Evolutionary conservation across 768 basidiomycete species (phyloP), one percentile per base, ranked within the genome.

Genomic region (Tulasnella sp.): DNA sequence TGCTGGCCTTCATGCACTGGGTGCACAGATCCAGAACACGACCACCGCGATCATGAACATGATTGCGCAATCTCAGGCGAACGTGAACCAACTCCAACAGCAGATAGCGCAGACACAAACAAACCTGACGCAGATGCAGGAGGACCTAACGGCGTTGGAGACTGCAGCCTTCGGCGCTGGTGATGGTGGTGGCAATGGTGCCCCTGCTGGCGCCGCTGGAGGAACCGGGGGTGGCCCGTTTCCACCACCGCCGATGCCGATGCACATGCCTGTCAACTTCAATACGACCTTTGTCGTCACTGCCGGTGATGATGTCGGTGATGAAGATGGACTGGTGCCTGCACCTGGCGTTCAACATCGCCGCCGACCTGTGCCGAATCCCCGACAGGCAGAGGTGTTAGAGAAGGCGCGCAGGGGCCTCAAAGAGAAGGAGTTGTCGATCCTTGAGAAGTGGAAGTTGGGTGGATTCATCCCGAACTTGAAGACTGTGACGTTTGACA

Each of bases 391-490:
- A 3, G 53, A 55, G 29, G 24, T 55, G 15, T 15, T 55, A 22
- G 41, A 55, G 31, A 45, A 43, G 21, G 53, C 34, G n/a, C 34
- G 41, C 11, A 55, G 53, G 41, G 22, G 4, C 31, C 27, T 55
- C 2, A 42, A 45, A 21, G 41, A 25, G n/a, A 55, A 24, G 38
- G 53, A 55, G 41, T 29, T 45, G 21, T n/a, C 17, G 53, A 55
- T 55, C 9, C 44, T 55, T 31, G 53, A 55, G 10, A 55, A 55
- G 53, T 55, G 53, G 53, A 55, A 44, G 29, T 2, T 55, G 38
- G 53, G 53, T 25, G 53, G 53, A 4, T 42, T 11, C 29, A 22
- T 43, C 11, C 38, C 41, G 15, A 27, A 27, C 12, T 44, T 55
- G 53, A 45, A 43, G 24, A 43, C 17, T 15, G 53, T 55, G 8